Evolutionary conservation across 768 basidiomycete genomes (phyloP).

Genomic region (Pluteus cervinus): DNA sequence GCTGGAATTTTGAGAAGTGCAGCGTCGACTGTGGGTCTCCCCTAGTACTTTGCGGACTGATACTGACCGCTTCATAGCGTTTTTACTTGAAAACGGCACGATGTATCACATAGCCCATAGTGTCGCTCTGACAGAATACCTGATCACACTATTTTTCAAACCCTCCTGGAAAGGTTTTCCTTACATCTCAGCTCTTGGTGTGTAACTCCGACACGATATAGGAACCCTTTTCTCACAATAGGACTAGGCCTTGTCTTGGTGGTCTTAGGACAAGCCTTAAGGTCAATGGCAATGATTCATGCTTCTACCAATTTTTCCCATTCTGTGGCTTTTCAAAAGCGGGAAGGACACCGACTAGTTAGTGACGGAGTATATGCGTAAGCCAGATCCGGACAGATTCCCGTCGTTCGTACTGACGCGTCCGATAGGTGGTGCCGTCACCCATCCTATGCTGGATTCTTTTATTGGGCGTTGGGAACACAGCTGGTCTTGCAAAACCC

Average conservation of each 20-base stretch:
- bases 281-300: slow-evolving; percentile 95
- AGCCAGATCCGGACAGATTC: slow-evolving; percentile 18
- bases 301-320: slow-evolving; percentile 94
- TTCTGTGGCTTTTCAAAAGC: slow-evolving; percentile 71
- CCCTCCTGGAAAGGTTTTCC: slow-evolving; percentile 56
- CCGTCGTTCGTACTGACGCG: slow-evolving; percentile 3
- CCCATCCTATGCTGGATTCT: slow-evolving; percentile 96
- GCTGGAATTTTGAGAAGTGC: slow-evolving; percentile 91
- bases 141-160: slow-evolving; percentile 60
- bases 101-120: slow-evolving; percentile 83
- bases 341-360: slow-evolving; percentile 70
- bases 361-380: slow-evolving; percentile 88
- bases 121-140: slow-evolving; percentile 74
- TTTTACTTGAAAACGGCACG: slow-evolving; percentile 84
- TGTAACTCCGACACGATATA: slow-evolving; percentile 12
- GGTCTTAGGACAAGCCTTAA: slow-evolving; percentile 65
- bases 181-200: slow-evolving; percentile 59
- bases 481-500: slow-evolving; percentile 90
- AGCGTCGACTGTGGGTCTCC: slow-evolving; percentile 80
- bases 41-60: slow-evolving; percentile 1
- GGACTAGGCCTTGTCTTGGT: slow-evolving; percentile 58
- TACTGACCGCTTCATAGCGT: slow-evolving; percentile 49
- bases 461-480: slow-evolving; percentile 95
- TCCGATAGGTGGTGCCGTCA: slow-evolving; percentile 73
- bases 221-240: not conserved